Conservation (phyloP, 305 asterid species). For the Stenogyne calaminthoides region DNA sequence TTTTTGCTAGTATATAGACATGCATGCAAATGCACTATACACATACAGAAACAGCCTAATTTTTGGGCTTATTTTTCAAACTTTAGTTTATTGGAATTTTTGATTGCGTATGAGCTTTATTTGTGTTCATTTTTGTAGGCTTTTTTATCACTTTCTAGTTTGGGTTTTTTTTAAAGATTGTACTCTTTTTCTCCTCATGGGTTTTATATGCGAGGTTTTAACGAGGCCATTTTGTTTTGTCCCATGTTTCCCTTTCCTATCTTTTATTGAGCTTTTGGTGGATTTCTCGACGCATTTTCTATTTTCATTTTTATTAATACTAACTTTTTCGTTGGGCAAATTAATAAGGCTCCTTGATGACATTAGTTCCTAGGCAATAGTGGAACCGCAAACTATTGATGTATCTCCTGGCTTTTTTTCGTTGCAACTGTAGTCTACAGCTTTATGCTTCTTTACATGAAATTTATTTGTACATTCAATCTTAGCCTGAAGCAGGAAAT, state of each 20-base stretch:
- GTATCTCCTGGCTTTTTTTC: slow-evolving; percentile 1
- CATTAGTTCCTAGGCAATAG: not conserved
- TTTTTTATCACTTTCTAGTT: not conserved
- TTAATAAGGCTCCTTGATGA: not conserved
- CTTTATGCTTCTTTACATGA: slow-evolving; percentile 10
- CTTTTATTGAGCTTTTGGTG: not conserved
- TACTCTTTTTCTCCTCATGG: not conserved
- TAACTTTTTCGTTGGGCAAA: not conserved
- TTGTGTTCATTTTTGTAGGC: not conserved
- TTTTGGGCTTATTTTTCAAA: not conserved
- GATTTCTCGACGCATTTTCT: not conserved
- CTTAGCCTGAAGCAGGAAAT: slow-evolving; percentile 1
- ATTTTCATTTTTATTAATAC: not conserved
- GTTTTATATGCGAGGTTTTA: not conserved
- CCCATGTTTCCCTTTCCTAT: not conserved
- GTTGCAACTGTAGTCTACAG: not conserved
- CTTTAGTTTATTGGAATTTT: not conserved
- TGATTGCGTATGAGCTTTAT: not conserved
- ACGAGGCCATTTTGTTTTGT: not conserved
- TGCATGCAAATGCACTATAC: not conserved
- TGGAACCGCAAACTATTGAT: not conserved
- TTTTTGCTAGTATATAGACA: not conserved
- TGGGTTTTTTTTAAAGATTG: not conserved
- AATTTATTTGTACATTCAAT: slow-evolving; percentile 11
- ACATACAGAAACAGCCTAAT: not conserved